These are phyloP conservation scores for Brasenia schreberi DNA, from an alignment of 164 flowering plant genomes.

Conservation along the genomic window DNA sequence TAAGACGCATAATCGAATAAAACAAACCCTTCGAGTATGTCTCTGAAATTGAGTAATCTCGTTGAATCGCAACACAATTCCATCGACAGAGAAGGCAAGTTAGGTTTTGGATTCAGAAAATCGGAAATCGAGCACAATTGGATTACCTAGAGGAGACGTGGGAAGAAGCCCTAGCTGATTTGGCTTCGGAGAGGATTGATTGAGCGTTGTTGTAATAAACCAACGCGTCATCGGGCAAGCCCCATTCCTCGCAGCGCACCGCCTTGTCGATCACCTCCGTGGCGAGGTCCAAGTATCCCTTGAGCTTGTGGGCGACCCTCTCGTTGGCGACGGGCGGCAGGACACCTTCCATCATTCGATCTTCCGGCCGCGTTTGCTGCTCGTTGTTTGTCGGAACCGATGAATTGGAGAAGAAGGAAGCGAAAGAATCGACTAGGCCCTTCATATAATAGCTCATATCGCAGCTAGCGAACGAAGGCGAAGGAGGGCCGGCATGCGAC, in stretches of 20 bases:
- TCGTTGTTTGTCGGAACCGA: not conserved
- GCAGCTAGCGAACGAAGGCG: not conserved
- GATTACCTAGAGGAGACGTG: constrained; percentile 40
- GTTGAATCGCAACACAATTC: too few relatives aligned
- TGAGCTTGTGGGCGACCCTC: constrained; percentile 64
- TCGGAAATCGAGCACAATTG: not conserved
- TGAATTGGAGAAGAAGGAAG: constrained; percentile 29
- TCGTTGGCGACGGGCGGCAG: constrained; percentile 42
- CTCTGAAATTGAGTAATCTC: too few relatives aligned
- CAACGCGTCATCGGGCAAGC: constrained; percentile 69
- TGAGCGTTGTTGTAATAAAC: constrained; percentile 60
- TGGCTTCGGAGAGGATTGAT: constrained; percentile 58
- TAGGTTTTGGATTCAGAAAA: too few relatives aligned
- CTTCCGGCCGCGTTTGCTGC: not conserved
- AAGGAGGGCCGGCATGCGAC: not conserved
- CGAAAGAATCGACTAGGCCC: constrained; percentile 39
- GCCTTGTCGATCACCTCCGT: constrained; percentile 86
- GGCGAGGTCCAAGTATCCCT: constrained; percentile 87
- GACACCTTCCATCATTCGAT: constrained; percentile 34
- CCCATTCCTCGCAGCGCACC: constrained; percentile 96
- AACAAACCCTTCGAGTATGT: too few relatives aligned
- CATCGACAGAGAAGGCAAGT: too few relatives aligned
- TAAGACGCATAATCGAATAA: too few relatives aligned
- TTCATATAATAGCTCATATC: constrained; percentile 42
- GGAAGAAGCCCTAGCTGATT: constrained; percentile 53